Percentiles rank a stretch among this genome's conserved stretches.
Conservation (phyloP, 805 yeast genomes). For the Diddensiella santjacobensis region DNA sequence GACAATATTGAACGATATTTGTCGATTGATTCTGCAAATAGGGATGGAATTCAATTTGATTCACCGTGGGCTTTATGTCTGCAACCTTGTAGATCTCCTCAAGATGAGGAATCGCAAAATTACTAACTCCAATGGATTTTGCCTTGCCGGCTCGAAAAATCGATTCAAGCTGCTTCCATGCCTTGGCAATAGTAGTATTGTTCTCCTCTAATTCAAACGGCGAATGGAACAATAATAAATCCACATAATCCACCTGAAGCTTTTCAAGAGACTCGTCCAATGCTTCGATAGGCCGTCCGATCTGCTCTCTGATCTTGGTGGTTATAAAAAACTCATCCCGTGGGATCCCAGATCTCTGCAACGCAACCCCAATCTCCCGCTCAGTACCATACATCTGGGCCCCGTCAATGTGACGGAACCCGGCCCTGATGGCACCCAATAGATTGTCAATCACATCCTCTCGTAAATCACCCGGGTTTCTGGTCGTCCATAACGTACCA, state of each 20-base stretch:
- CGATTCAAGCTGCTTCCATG: slow-evolving; percentile 63
- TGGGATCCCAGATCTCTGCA: slow-evolving; percentile 39
- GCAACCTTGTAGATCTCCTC: slow-evolving; percentile 46
- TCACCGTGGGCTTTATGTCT: slow-evolving; percentile 57
- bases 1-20: slow-evolving; percentile 42
- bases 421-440: slow-evolving; percentile 53
- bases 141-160: slow-evolving; percentile 39
- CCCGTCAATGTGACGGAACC: slow-evolving; percentile 71
- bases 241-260: slow-evolving; percentile 58
- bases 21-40: slow-evolving; percentile 46
- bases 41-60: slow-evolving; percentile 72
- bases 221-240: slow-evolving; percentile 66
- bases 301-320: slow-evolving; percentile 46
- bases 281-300: slow-evolving; percentile 48
- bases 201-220: slow-evolving; percentile 34
- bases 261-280: slow-evolving; percentile 48
- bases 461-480: slow-evolving; percentile 35
- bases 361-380: slow-evolving; percentile 53
- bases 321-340: slow-evolving; percentile 56
- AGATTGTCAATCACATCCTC: slow-evolving; percentile 34
- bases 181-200: slow-evolving; percentile 36
- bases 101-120: slow-evolving; percentile 54
- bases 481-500: slow-evolving; percentile 41
- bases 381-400: slow-evolving; percentile 71
- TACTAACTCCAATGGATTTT: slow-evolving; percentile 72